These are phyloP conservation scores for Zymoseptoria tritici DNA, from an alignment of 2,329 filamentous ascomycete species.

Conservation along the genomic window DNA sequence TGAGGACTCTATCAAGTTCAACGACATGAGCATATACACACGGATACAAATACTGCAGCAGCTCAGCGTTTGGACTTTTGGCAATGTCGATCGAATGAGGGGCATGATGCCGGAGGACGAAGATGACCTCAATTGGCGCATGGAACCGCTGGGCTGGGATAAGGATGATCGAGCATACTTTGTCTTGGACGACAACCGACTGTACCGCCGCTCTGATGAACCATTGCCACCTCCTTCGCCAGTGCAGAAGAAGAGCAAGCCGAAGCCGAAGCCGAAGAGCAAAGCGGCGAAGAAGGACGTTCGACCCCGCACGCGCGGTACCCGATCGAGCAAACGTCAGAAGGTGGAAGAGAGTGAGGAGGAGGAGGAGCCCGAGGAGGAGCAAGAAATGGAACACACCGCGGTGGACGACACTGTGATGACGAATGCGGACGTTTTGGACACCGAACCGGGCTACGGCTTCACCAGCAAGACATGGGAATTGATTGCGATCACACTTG, in stretches of 20 bases:
- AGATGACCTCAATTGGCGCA: conserved; percentile 42
- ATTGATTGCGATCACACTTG: conserved; percentile 73
- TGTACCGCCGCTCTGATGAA: conserved; percentile 81
- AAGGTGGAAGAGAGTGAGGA: conserved; percentile 47
- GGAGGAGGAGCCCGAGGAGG: conserved; percentile 37
- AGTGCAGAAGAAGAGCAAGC: conserved; percentile 46
- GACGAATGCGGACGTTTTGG: conserved; percentile 27
- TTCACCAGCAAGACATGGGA: conserved; percentile 81
- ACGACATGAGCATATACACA: conserved; percentile 71
- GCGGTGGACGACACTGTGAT: conserved; percentile 34
- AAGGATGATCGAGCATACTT: conserved; percentile 78
- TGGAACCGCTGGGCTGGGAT: conserved; percentile 85
- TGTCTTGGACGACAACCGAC: conserved; percentile 84
- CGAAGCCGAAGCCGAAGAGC: conserved; percentile 50
- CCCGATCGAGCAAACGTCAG: conserved; percentile 64
- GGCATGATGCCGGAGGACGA: conserved; percentile 81
- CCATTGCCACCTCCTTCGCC: conserved; percentile 49
- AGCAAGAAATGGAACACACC: conserved; percentile 34
- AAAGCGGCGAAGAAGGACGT: conserved; percentile 54
- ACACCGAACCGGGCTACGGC: conserved; percentile 39
- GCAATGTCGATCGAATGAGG: conserved; percentile 77
- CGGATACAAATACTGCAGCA: conserved; percentile 82
- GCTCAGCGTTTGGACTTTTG: conserved; percentile 81
- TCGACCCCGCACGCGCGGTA: conserved; percentile 46
- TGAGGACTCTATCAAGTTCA: conserved; percentile 65